Percentiles rank a stretch among this genome's conserved stretches.
Conservation (phyloP, 2,329 filamentous ascomycete genomes). For the Didymella lethalis region DNA sequence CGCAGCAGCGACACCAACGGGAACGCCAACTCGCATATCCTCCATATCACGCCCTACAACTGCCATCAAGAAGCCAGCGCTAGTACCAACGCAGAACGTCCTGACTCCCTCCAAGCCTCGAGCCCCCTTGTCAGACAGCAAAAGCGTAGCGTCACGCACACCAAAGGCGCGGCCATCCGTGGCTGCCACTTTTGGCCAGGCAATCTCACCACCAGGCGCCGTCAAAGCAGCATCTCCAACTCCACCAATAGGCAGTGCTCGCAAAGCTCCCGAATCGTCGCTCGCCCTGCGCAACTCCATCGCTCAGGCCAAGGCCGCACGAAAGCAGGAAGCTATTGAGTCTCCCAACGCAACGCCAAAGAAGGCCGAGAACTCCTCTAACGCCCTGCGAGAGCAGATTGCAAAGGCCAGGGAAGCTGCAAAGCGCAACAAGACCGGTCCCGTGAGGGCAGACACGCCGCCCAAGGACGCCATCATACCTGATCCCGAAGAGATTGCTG, state of each 20-base stretch:
- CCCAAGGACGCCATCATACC: conserved; percentile 45
- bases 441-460: conserved; percentile 38
- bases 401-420: conserved; percentile 86
- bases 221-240: conserved; percentile 21
- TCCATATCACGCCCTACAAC: conserved; percentile 45
- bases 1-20: conserved; percentile 28
- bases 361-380: conserved; percentile 72
- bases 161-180: conserved; percentile 45
- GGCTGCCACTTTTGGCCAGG: conserved; percentile 46
- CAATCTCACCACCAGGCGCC: conserved; percentile 39
- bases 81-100: conserved; percentile 37
- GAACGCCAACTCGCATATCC: conserved; percentile 45
- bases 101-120: conserved; percentile 38
- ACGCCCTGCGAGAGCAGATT: conserved; percentile 86
- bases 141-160: conserved; percentile 47
- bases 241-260: conserved; percentile 43
- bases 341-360: conserved; percentile 24
- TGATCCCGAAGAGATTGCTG: conserved; percentile 42
- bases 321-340: conserved; percentile 44
- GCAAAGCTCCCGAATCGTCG: conserved; percentile 72
- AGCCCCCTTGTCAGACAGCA: conserved; percentile 46
- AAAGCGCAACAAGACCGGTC: conserved; percentile 47
- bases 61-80: conserved; percentile 41
- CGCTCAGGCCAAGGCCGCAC: conserved; percentile 87
- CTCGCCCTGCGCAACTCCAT: conserved; percentile 86